Conservation (phyloP, 371 early-diverging fungal genomes). For the Homolaphlyctis polyrhiza region DNA sequence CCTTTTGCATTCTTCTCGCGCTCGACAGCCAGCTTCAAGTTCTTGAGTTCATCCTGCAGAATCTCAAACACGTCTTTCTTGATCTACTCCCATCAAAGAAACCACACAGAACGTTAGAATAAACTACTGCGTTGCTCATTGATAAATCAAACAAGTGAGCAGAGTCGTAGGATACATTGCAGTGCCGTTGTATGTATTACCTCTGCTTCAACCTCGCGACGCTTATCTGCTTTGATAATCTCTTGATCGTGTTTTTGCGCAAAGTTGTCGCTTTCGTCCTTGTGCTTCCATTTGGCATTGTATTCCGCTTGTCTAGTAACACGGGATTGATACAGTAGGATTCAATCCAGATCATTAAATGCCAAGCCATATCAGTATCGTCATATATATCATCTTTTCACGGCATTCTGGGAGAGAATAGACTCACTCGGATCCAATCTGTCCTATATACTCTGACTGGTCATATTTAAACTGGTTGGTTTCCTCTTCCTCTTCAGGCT, state of each 20-base stretch:
- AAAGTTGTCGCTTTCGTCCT: conserved; percentile 52
- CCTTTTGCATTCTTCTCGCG: conserved; percentile 32
- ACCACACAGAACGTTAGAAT: background rate
- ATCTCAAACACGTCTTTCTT: conserved; percentile 47
- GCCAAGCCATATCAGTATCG: background rate
- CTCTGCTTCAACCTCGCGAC: conserved; percentile 51
- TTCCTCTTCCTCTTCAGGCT: conserved; percentile 34
- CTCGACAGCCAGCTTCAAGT: conserved; percentile 49
- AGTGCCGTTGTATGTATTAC: conserved; percentile 13
- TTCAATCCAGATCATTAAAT: background rate
- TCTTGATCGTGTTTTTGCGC: conserved; percentile 57
- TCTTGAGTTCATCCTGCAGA: conserved; percentile 51
- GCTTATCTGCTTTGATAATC: conserved; percentile 48
- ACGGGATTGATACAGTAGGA: background rate
- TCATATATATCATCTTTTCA: background rate
- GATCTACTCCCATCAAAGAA: conserved; percentile 23
- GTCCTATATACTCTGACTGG: conserved; percentile 28
- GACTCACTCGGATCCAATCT: conserved; percentile 31
- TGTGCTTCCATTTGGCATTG: conserved; percentile 35
- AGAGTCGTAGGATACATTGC: background rate
- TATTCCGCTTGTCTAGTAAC: conserved; percentile 19
- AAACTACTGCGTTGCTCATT: background rate
- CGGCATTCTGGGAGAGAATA: background rate
- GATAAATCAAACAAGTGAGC: background rate
- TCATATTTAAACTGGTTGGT: conserved; percentile 36